Percentiles rank a stretch among this genome's conserved stretches.
These are phyloP conservation scores for Trametes polyzona DNA, from an alignment of 1,284 basidiomycete genomes.

Conservation along the genomic window DNA sequence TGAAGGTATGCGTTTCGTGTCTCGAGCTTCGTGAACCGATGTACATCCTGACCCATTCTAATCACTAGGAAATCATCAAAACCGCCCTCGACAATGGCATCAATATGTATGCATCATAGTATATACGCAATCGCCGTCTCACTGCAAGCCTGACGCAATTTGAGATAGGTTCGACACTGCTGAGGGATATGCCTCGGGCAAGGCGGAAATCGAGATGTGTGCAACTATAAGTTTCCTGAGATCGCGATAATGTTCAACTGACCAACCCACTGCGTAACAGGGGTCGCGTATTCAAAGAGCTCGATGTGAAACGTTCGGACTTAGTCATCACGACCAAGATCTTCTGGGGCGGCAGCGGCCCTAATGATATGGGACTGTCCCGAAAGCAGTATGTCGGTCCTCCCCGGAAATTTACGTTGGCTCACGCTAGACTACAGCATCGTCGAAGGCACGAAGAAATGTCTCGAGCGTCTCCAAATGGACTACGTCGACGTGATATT, in stretches of 20 bases:
- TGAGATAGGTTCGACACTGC: constrained; percentile 57
- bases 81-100: constrained; percentile 68
- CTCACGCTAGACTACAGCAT: constrained; percentile 60
- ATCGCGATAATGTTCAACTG: neutral
- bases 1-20: constrained; percentile 50
- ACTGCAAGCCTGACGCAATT: constrained; percentile 4
- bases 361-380: constrained; percentile 65
- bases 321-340: constrained; percentile 77
- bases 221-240: constrained; percentile 26
- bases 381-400: constrained; percentile 70
- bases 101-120: constrained; percentile 55
- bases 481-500: constrained; percentile 82
- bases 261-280: constrained; percentile 40
- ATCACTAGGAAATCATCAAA: constrained; percentile 60
- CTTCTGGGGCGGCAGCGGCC: constrained; percentile 59
- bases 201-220: constrained; percentile 71
- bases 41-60: neutral
- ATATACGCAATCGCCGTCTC: constrained; percentile 11
- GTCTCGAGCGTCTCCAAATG: constrained; percentile 70
- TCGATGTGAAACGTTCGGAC: constrained; percentile 71
- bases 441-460: constrained; percentile 76
- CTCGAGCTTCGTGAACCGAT: neutral
- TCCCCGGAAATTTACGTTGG: neutral
- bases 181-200: constrained; percentile 71
- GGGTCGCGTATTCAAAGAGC: constrained; percentile 78